These are phyloP conservation scores for Aspergillus olivimuriae DNA, from an alignment of 495 filamentous ascomycete species.

Conservation along the genomic window DNA sequence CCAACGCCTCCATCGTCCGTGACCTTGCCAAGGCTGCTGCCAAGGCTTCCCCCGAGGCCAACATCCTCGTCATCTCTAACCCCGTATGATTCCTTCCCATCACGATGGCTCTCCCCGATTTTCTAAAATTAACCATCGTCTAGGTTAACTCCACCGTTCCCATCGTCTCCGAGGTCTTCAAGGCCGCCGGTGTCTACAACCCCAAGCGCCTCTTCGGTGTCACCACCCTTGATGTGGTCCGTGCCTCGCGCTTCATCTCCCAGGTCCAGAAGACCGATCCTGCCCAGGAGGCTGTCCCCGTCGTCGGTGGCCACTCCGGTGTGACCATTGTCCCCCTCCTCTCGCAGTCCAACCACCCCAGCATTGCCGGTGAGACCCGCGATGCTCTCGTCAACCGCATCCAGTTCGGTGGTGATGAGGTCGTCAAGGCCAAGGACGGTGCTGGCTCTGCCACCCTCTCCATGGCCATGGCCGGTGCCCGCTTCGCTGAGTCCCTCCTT, in stretches of 20 bases:
- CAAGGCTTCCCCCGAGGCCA: constrained; percentile 82
- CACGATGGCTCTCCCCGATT: background rate
- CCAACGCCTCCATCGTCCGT: constrained; percentile 98
- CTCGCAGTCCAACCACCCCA: constrained; percentile 83
- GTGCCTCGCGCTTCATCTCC: constrained; percentile 93
- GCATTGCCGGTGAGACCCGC: constrained; percentile 65
- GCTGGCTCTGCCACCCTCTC: constrained; percentile 96
- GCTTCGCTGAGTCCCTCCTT: constrained; percentile 92
- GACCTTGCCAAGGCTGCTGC: constrained; percentile 96
- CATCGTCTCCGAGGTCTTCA: constrained; percentile 95
- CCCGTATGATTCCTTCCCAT: constrained; percentile 48
- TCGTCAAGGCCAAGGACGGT: constrained; percentile 98
- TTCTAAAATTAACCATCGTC: background rate
- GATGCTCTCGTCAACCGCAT: constrained; percentile 86
- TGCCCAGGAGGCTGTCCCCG: constrained; percentile 84
- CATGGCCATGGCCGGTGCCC: constrained; percentile 98
- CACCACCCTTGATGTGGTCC: constrained; percentile 97
- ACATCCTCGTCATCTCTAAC: constrained; percentile 96
- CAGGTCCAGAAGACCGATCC: constrained; percentile 88
- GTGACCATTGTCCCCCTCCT: constrained; percentile 97
- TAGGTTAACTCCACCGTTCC: constrained; percentile 95
- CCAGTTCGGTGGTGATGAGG: constrained; percentile 99
- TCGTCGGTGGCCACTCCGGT: constrained; percentile 94
- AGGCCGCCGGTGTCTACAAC: constrained; percentile 90
- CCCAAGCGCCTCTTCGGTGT: constrained; percentile 98